Base-by-base conservation (phyloP, 1,284 basidiomycete genomes). In the Bondarzewia mesenterica region DNA sequence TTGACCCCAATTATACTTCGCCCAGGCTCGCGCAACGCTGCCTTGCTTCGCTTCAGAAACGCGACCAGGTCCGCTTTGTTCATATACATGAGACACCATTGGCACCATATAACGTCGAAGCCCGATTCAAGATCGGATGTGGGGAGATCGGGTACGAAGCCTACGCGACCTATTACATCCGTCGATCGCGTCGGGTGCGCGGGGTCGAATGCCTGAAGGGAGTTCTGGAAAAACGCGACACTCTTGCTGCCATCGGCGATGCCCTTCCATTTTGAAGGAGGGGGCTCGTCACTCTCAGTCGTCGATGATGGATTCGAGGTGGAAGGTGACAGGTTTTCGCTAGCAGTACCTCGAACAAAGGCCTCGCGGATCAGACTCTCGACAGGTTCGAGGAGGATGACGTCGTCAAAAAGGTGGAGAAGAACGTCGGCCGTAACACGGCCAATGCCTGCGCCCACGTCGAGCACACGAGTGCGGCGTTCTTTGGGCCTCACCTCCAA, bases 51-150 rank as follows among this genome's bases (percentile, higher is more conserved):
- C 56, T 72, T 69, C 51, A 96, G 74, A 68, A 95, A 96, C 0
- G 67, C 63, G 26, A 91, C 75, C 20, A 96, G 75, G 60, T 93
- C 89, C 5, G 64, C 59, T 60, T 94, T 85, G 46, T 74, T 78
- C 52, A 95, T 71, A 69, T 93, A 89, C n/a, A 89, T 88, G 12
- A 95, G 73, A 69, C 92, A 94, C 93, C 93, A 96, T 63, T 96
- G 93, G 59, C 90, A 91, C 93, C 90, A 93, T 50, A 94, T 77
- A 14, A 92, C 74, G 65, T 92, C 86, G 62, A 85, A 89, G 2
- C 75, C 75, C 35, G 70, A 67, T 44, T 81, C 74, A 44, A 72
- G 71, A 18, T 52, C 54, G 10, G 44, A 35, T 18, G 1, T 16
- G n/a, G 38, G 16, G 20, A 21, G 18, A 23, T 21, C 7, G 2